A percentile compares a stretch with the other conserved stretches of the same genome.
These are phyloP conservation scores for Cichorium intybus DNA, from an alignment of 140 eudicot species.

Conservation along the genomic window DNA sequence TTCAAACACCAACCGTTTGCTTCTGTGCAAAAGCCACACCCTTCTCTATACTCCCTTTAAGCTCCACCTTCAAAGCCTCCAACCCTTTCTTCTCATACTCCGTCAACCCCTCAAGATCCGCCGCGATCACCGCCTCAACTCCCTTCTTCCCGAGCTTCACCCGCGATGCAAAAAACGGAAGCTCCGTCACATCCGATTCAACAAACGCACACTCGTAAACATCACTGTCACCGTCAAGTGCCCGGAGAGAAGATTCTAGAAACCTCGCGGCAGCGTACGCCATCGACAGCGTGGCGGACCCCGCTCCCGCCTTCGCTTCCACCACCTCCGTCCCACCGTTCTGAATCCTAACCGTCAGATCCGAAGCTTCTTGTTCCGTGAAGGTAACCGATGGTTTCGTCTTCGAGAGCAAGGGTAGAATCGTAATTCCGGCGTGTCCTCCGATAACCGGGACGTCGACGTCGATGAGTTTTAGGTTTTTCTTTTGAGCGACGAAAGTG, in stretches of 20 bases:
- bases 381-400: conserved; percentile 64
- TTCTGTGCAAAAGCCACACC: conserved; percentile 64
- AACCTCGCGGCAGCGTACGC: conserved; percentile 87
- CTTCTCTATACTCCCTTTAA: conserved; percentile 78
- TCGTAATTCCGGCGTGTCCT: conserved; percentile 53
- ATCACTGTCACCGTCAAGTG: conserved; percentile 75
- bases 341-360: conserved; percentile 76
- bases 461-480: conserved; percentile 54
- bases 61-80: conserved; percentile 66
- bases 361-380: conserved; percentile 60
- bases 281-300: conserved; percentile 87
- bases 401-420: conserved; percentile 46
- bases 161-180: conserved; percentile 77
- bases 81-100: conserved; percentile 67
- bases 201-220: conserved; percentile 74
- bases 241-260: conserved; percentile 74
- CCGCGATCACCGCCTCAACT: conserved; percentile 56
- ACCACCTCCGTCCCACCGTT: conserved; percentile 90
- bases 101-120: conserved; percentile 62
- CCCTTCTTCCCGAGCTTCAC: conserved; percentile 69
- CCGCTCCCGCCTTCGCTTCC: conserved; percentile 90
- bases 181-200: conserved; percentile 62
- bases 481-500: conserved; percentile 67
- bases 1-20: conserved; percentile 53
- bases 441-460: conserved; percentile 54